phyloP scores from a whole-genome alignment of 2,329 filamentous ascomycete genomes.

The Sodiomyces alkalinus region DNA sequence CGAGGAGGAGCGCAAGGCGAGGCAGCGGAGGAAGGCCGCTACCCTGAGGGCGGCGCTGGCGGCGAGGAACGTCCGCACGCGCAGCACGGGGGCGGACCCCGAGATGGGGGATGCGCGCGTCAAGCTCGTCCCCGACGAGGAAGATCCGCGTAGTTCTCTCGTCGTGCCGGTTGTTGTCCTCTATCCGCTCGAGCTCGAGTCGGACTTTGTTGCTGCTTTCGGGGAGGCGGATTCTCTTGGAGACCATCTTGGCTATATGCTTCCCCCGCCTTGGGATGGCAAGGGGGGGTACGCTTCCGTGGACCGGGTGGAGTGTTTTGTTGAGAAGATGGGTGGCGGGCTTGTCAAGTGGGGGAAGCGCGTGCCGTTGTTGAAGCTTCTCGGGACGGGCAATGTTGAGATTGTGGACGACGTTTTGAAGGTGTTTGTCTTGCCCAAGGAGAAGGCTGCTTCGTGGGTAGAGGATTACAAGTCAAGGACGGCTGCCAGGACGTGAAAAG shows the following conservation, averaged over 20 bases:
- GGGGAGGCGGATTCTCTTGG: conserved; percentile 59
- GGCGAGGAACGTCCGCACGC: conserved; percentile 54
- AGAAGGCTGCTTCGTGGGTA: conserved; percentile 59
- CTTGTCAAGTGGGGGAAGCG: conserved; percentile 86
- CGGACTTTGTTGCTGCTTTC: conserved; percentile 83
- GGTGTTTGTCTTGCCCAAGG: conserved; percentile 68
- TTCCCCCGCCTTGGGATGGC: conserved; percentile 78
- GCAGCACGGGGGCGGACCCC: conserved; percentile 55
- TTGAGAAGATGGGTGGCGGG: conserved; percentile 68
- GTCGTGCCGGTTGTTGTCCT: conserved; percentile 68
- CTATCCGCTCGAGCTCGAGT: conserved; percentile 70
- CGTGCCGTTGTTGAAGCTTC: conserved; percentile 56
- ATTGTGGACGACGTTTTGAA: conserved; percentile 74
- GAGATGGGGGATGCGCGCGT: conserved; percentile 78
- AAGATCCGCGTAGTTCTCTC: conserved; percentile 57
- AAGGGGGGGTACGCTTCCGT: conserved; percentile 50
- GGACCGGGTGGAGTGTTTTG: conserved; percentile 65
- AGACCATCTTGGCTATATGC: conserved; percentile 71
- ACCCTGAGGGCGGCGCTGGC: conserved; percentile 51
- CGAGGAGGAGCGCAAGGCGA: conserved; percentile 40
- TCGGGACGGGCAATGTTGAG: conserved; percentile 65
- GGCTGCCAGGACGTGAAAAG: conserved; percentile 31
- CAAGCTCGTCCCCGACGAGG: conserved; percentile 52
- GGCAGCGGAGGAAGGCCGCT: conserved; percentile 36
- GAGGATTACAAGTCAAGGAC: conserved; percentile 70